A percentile compares a stretch with the other conserved stretches of the same genome.
Evolutionary conservation across 352 stramenopile genomes (phyloP).

Genomic region (Pythium volutum): DNA sequence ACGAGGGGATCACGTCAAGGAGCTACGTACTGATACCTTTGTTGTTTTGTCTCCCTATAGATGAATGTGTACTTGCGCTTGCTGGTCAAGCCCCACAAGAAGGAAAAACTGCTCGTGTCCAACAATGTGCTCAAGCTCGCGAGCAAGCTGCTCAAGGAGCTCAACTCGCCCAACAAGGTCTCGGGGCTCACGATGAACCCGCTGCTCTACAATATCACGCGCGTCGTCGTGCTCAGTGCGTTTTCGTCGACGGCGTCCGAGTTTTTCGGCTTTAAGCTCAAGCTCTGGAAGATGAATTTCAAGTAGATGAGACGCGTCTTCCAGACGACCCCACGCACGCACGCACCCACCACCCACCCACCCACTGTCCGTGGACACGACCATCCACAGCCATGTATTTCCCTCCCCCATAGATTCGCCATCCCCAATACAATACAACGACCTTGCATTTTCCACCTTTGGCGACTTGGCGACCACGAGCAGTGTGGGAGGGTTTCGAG

Average conservation of each 20-base stretch:
- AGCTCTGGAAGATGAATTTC: slow-evolving; percentile 88
- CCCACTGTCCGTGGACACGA: no score
- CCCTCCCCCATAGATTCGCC: background rate
- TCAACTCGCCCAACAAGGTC: slow-evolving; percentile 90
- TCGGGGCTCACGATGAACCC: slow-evolving; percentile 90
- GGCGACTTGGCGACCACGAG: no score
- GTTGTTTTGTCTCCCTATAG: slow-evolving; percentile 30
- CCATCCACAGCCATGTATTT: no score
- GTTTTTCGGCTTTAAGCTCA: slow-evolving; percentile 91
- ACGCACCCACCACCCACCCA: no score
- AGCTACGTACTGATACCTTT: background rate
- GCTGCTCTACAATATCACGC: slow-evolving; percentile 87
- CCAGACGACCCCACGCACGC: no score
- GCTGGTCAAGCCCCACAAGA: slow-evolving; percentile 83
- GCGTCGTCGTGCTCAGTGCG: slow-evolving; percentile 85
- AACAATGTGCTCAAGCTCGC: slow-evolving; percentile 91
- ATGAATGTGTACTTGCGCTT: slow-evolving; percentile 88
- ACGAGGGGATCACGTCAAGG: background rate
- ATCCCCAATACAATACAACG: background rate
- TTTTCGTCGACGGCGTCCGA: slow-evolving; percentile 88
- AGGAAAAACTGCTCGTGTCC: slow-evolving; percentile 86
- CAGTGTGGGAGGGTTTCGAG: no score
- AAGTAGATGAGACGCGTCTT: slow-evolving; percentile 35
- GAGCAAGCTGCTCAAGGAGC: slow-evolving; percentile 89
- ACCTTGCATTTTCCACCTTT: no score